These are phyloP conservation scores for Aspergillus bertholletiae DNA, from an alignment of 495 filamentous ascomycete species.

Conservation along the genomic window DNA sequence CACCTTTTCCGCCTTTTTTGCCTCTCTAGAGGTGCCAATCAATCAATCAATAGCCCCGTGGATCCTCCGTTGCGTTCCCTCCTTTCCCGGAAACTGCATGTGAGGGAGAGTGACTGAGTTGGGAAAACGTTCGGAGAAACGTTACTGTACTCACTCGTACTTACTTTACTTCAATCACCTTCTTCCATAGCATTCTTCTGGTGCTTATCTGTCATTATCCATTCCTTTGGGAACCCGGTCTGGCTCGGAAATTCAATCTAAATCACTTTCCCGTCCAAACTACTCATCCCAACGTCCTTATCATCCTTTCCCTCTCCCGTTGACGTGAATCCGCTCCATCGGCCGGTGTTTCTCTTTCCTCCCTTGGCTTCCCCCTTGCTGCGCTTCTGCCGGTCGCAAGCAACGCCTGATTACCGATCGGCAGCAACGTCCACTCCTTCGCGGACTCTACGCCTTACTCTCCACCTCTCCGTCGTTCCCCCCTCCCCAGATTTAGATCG, in stretches of 20 bases:
- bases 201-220: conserved; percentile 1
- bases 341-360: conserved; percentile 9
- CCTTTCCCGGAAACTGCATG: conserved; percentile 11
- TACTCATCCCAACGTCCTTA: too few relatives aligned
- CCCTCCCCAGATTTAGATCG: conserved; percentile 17
- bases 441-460: conserved; percentile 8
- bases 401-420: conserved; percentile 15
- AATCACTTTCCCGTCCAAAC: background rate
- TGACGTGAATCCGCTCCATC: background rate
- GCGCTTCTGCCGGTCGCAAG: conserved; percentile 18
- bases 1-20: conserved; percentile 8
- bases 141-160: background rate
- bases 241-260: too few relatives aligned
- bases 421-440: conserved; percentile 11
- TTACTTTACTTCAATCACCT: background rate
- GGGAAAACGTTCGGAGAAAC: conserved; percentile 5
- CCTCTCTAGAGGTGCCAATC: conserved; percentile 5
- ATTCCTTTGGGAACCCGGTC: background rate
- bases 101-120: background rate
- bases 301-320: too few relatives aligned
- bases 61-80: conserved; percentile 10
- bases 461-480: conserved; percentile 8
- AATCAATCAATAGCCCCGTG: conserved; percentile 12
- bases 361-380: conserved; percentile 17
- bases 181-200: background rate